Evolutionary conservation across 2,329 filamentous ascomycete species (phyloP).

Genomic region (Xylaria sp.): DNA sequence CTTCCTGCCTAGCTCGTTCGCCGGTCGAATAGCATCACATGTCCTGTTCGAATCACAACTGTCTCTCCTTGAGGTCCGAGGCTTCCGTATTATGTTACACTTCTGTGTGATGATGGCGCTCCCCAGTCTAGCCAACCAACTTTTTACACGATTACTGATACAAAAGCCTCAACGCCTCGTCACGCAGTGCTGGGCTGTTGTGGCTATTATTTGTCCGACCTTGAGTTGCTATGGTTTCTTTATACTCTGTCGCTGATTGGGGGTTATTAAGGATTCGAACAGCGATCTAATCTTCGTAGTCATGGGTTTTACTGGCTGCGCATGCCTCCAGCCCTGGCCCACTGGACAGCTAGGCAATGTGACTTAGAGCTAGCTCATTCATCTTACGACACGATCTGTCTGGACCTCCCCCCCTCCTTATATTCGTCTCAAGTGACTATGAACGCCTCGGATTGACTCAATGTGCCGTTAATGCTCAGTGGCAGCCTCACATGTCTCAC

Average conservation of each 20-base stretch:
- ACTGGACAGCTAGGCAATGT: background rate
- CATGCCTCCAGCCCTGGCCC: background rate
- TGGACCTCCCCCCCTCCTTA: slow-evolving; percentile 5
- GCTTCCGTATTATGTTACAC: slow-evolving; percentile 29
- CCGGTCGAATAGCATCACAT: slow-evolving; percentile 21
- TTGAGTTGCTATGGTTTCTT: background rate
- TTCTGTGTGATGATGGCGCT: slow-evolving; percentile 25
- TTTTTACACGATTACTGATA: slow-evolving; percentile 34
- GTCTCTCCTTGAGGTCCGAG: slow-evolving; percentile 23
- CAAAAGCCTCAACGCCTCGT: slow-evolving; percentile 31
- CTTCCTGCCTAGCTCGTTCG: background rate
- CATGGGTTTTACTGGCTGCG: slow-evolving; percentile 20
- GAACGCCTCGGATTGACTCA: slow-evolving; percentile 11
- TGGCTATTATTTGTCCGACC: slow-evolving; percentile 2
- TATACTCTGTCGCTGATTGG: slow-evolving; percentile 1
- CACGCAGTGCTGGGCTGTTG: slow-evolving; percentile 21
- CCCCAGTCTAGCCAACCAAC: slow-evolving; percentile 35
- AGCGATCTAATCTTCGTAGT: background rate
- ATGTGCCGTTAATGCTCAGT: slow-evolving; percentile 41
- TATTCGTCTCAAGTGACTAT: slow-evolving; percentile 11
- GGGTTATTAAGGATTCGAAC: slow-evolving; percentile 1
- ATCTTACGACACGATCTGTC: slow-evolving; percentile 8
- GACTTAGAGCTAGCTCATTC: background rate
- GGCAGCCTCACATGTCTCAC: slow-evolving; percentile 59
- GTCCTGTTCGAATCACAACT: slow-evolving; percentile 19